Evolutionary conservation across 768 basidiomycete genomes (phyloP).

Genomic region (Mycena maculata): DNA sequence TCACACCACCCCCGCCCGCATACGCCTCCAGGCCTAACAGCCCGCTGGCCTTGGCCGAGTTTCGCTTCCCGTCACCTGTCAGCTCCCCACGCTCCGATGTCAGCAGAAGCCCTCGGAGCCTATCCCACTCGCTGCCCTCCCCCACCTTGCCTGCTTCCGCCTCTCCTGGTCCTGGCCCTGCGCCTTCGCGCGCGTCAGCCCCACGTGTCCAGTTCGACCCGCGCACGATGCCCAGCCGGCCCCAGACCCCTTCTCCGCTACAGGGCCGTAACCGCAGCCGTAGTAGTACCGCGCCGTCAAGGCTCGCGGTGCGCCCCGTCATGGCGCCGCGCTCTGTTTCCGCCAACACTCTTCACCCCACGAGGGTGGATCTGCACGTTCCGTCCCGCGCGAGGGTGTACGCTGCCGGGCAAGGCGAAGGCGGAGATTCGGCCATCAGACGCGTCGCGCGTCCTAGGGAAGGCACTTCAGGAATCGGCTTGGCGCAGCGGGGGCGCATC

Average conservation of each 20-base stretch:
- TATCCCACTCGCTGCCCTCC: neutral
- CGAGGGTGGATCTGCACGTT: slow-evolving; percentile 1
- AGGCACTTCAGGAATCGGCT: slow-evolving; percentile 12
- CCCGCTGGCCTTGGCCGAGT: slow-evolving; percentile 12
- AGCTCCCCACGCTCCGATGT: slow-evolving; percentile 10
- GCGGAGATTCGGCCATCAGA: slow-evolving; percentile 1
- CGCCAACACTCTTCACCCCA: slow-evolving; percentile 29
- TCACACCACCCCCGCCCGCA: slow-evolving; percentile 32
- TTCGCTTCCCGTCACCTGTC: slow-evolving; percentile 24
- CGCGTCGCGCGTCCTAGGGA: slow-evolving; percentile 17
- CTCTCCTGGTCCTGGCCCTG: neutral
- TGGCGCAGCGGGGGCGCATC: slow-evolving; percentile 32
- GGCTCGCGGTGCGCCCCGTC: slow-evolving; percentile 25
- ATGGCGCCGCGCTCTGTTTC: slow-evolving; percentile 33
- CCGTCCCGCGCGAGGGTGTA: slow-evolving; percentile 30
- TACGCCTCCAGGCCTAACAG: slow-evolving; percentile 33
- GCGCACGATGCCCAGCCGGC: neutral
- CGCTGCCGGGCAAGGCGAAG: slow-evolving; percentile 3
- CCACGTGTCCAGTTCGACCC: slow-evolving; percentile 11
- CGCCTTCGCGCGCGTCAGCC: neutral
- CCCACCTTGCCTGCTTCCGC: slow-evolving; percentile 12
- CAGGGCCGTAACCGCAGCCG: slow-evolving; percentile 19
- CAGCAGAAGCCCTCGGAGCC: slow-evolving; percentile 12
- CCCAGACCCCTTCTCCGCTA: slow-evolving; percentile 1
- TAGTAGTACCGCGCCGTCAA: slow-evolving; percentile 2